phyloP scores from a whole-genome alignment of 192 early-diverging fungal species.

The Umbelopsis sp. region DNA sequence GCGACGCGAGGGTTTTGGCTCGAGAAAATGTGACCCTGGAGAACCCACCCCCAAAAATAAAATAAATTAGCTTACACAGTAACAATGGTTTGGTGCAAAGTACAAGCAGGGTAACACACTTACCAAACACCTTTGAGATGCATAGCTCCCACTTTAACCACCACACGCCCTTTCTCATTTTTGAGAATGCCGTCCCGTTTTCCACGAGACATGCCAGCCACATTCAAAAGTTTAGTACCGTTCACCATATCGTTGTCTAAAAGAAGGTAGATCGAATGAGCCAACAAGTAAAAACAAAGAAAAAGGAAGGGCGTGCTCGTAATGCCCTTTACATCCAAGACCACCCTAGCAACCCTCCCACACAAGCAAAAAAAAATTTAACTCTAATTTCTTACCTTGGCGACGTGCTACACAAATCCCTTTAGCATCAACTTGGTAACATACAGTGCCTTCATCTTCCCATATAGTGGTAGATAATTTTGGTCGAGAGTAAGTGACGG shows the following conservation, averaged over 20 bases:
- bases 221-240: conserved; percentile 83
- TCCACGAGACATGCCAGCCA: conserved; percentile 83
- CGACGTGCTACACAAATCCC: conserved; percentile 77
- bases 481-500: conserved; percentile 27
- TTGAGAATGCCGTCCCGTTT: conserved; percentile 84
- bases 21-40: conserved; percentile 65
- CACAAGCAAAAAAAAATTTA: background rate
- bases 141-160: conserved; percentile 86
- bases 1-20: conserved; percentile 63
- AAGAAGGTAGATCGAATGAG: background rate
- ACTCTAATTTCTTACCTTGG: conserved; percentile 44
- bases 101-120: conserved; percentile 14
- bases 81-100: background rate
- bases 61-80: conserved; percentile 2
- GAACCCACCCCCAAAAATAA: conserved; percentile 8
- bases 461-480: conserved; percentile 73
- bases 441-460: conserved; percentile 81
- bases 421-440: conserved; percentile 79
- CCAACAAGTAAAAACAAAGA: background rate
- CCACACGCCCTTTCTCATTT: conserved; percentile 80
- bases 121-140: conserved; percentile 85
- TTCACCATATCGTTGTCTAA: conserved; percentile 86
- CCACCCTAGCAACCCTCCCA: too few relatives aligned
- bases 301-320: too few relatives aligned
- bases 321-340: too few relatives aligned